Percentiles rank a stretch among this genome's conserved stretches.
phyloP scores from a whole-genome alignment of 805 yeast genomes.

The Saccharomyces cerevisiae region DNA sequence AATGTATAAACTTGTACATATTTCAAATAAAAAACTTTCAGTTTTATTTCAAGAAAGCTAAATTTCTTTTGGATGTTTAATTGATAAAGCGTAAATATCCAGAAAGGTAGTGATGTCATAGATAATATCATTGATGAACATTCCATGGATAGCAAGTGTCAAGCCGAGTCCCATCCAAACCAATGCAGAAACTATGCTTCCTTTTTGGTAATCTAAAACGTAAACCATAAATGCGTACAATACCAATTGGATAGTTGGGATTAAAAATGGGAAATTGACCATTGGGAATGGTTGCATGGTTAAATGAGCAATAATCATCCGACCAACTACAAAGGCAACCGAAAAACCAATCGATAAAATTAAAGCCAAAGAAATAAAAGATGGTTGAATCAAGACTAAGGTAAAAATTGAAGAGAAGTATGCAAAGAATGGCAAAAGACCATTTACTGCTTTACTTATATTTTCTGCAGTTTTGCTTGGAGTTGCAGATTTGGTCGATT shows the following conservation, averaged over 20 bases:
- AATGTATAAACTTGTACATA: slow-evolving; percentile 14
- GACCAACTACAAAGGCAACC: slow-evolving; percentile 79
- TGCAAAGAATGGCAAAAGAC: slow-evolving; percentile 63
- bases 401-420: slow-evolving; percentile 44
- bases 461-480: slow-evolving; percentile 14
- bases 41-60: slow-evolving; percentile 1
- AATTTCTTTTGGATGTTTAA: slow-evolving; percentile 64
- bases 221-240: slow-evolving; percentile 25
- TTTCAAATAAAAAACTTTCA: background rate
- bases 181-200: slow-evolving; percentile 41
- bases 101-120: slow-evolving; percentile 73
- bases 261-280: slow-evolving; percentile 59
- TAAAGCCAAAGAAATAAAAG: slow-evolving; percentile 46
- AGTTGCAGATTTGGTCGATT: slow-evolving; percentile 2
- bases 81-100: slow-evolving; percentile 79
- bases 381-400: slow-evolving; percentile 44
- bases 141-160: slow-evolving; percentile 58
- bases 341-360: slow-evolving; percentile 65
- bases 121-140: slow-evolving; percentile 72
- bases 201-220: slow-evolving; percentile 30
- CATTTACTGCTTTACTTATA: slow-evolving; percentile 36
- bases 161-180: slow-evolving; percentile 61
- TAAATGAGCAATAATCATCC: slow-evolving; percentile 80
- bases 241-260: slow-evolving; percentile 47
- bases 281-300: slow-evolving; percentile 73